These are phyloP conservation scores for Xylariaceae sp. DNA, from an alignment of 2,329 filamentous ascomycete genomes.

Conservation along the genomic window DNA sequence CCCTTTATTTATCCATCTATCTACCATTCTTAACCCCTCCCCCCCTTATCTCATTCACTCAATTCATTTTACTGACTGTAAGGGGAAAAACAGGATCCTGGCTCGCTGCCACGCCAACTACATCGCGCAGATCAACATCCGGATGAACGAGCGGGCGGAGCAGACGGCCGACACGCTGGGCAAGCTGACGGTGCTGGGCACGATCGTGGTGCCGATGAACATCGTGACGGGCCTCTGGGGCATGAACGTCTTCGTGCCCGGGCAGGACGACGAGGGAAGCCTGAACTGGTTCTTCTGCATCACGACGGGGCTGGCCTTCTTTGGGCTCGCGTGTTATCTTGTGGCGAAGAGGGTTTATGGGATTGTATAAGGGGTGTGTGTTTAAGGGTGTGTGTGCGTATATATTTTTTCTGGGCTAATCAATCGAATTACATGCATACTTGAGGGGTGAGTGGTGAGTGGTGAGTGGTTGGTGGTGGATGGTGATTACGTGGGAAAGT, in stretches of 20 bases:
- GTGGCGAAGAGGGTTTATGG: slow-evolving; percentile 80
- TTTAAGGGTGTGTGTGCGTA: too few relatives aligned
- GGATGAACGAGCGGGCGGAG: slow-evolving; percentile 97
- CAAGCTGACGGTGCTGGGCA: slow-evolving; percentile 91
- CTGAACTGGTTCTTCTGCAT: slow-evolving; percentile 70
- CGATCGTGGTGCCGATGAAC: slow-evolving; percentile 97
- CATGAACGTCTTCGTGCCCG: slow-evolving; percentile 96
- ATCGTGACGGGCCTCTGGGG: slow-evolving; percentile 98
- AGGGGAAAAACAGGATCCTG: slow-evolving; percentile 63
- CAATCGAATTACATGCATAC: too few relatives aligned
- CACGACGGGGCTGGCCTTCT: slow-evolving; percentile 69
- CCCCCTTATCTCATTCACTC: background rate
- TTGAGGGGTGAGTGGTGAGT: too few relatives aligned
- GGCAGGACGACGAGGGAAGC: slow-evolving; percentile 74
- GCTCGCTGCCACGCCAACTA: slow-evolving; percentile 93
- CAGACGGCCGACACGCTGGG: slow-evolving; percentile 92
- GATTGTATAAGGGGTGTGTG: slow-evolving; percentile 44
- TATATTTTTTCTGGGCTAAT: too few relatives aligned
- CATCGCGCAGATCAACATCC: slow-evolving; percentile 97
- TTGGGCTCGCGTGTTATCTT: slow-evolving; percentile 73
- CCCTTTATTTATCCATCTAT: background rate
- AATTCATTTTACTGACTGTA: background rate
- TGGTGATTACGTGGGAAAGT: too few relatives aligned
- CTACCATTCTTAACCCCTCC: background rate
- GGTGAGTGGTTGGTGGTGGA: too few relatives aligned